Conservation (phyloP, 1,284 basidiomycete species). For the Exobasidium cylindrosporum region DNA sequence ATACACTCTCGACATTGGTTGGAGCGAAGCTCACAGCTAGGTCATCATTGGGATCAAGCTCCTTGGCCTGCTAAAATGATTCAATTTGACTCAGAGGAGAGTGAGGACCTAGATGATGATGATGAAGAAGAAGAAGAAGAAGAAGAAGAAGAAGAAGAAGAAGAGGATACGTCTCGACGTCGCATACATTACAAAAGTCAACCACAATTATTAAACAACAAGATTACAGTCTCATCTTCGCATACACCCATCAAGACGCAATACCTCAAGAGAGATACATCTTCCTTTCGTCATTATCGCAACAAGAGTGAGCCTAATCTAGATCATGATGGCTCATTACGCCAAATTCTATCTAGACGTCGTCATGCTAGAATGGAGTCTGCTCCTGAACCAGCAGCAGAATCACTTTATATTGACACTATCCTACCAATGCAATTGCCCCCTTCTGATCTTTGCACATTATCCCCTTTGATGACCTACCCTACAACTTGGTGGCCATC, state of each 20-base stretch:
- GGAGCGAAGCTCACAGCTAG: not conserved
- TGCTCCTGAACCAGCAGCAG: slow-evolving; percentile 1
- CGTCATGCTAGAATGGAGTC: not conserved
- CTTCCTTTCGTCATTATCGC: not conserved
- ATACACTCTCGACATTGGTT: not conserved
- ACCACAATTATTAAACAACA: no score
- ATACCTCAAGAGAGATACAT: not conserved
- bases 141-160: not conserved
- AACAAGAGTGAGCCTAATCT: not conserved
- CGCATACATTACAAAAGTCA: no score
- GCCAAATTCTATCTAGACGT: not conserved
- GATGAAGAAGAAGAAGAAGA: not conserved
- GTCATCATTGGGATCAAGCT: not conserved
- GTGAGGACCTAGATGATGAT: no score
- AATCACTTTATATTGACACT: slow-evolving; percentile 15
- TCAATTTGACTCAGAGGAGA: not conserved
- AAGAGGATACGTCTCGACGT: not conserved
- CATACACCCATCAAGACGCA: no score
- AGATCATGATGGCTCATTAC: not conserved
- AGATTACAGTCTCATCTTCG: no score
- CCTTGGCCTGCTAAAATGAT: not conserved
- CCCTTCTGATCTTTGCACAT: slow-evolving; percentile 6
- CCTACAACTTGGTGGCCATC: slow-evolving; percentile 3
- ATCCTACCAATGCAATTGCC: slow-evolving; percentile 12
- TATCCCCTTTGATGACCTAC: slow-evolving; percentile 2